Evolutionary conservation across 352 stramenopile species (phyloP).

Genomic region (Globisporangium alternatum): DNA sequence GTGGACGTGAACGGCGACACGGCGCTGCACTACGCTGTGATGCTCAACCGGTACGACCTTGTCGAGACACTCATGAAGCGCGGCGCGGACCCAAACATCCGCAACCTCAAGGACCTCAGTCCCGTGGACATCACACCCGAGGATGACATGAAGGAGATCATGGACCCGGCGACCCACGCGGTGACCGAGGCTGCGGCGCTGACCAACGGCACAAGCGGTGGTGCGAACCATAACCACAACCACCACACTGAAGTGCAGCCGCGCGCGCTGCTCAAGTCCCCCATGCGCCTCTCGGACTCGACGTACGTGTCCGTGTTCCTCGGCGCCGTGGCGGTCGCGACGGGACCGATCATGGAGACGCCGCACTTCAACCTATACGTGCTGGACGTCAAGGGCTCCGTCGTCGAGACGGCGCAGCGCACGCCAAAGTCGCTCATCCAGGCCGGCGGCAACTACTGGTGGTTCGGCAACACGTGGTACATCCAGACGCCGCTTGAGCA

Average conservation of each 20-base stretch:
- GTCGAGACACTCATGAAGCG: conserved; percentile 87
- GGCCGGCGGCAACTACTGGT: conserved; percentile 84
- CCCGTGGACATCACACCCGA: conserved; percentile 72
- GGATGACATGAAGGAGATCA: conserved; percentile 74
- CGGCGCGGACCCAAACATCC: conserved; percentile 68
- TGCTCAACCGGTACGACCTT: conserved; percentile 75
- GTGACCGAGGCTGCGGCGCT: conserved; percentile 28
- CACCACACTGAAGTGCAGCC: conserved; percentile 16
- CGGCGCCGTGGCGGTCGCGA: conserved; percentile 74
- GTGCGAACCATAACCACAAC: conserved; percentile 22
- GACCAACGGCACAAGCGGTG: conserved; percentile 17
- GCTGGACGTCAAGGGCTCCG: conserved; percentile 64
- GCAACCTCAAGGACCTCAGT: conserved; percentile 68
- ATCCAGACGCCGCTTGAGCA: conserved; percentile 83
- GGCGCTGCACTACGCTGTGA: conserved; percentile 83
- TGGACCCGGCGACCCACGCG: conserved; percentile 51
- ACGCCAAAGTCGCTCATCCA: conserved; percentile 87
- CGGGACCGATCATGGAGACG: conserved; percentile 83
- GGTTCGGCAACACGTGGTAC: conserved; percentile 89
- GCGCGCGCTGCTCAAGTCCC: conserved; percentile 40
- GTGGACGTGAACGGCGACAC: conserved; percentile 82
- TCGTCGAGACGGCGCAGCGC: conserved; percentile 71
- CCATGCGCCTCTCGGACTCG: conserved; percentile 60
- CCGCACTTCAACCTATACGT: conserved; percentile 87
- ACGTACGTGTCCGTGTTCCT: conserved; percentile 88